Percentiles rank a stretch among this genome's conserved stretches.
These are phyloP conservation scores for Suillus discolor DNA, from an alignment of 768 basidiomycete genomes.

Conservation along the genomic window DNA sequence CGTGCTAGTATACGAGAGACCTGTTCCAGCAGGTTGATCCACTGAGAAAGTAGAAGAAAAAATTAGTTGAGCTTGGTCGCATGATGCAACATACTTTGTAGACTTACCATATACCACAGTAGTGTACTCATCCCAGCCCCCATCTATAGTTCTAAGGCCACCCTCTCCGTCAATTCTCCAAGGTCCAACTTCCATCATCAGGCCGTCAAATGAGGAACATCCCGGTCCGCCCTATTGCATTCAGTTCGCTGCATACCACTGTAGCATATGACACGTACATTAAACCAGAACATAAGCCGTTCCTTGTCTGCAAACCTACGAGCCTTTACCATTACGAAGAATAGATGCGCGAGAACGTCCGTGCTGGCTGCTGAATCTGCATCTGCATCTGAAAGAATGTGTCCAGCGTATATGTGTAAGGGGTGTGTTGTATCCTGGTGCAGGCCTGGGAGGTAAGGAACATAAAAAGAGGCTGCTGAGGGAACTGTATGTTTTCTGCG, in stretches of 20 bases:
- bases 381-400: conserved; percentile 79
- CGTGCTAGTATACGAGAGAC: conserved; percentile 87
- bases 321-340: conserved; percentile 89
- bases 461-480: conserved; percentile 84
- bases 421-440: conserved; percentile 71
- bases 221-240: conserved; percentile 84
- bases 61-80: neutral
- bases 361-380: conserved; percentile 48
- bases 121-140: conserved; percentile 97
- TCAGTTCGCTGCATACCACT: neutral
- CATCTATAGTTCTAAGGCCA: conserved; percentile 71
- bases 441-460: conserved; percentile 73
- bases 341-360: conserved; percentile 77
- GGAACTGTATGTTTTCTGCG: conserved; percentile 48
- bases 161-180: conserved; percentile 79
- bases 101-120: conserved; percentile 87
- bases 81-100: neutral
- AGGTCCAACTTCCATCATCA: conserved; percentile 98
- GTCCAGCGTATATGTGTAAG: conserved; percentile 82
- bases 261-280: conserved; percentile 53
- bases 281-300: conserved; percentile 95
- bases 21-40: conserved; percentile 97
- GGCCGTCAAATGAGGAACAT: conserved; percentile 95
- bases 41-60: conserved; percentile 50
- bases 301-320: conserved; percentile 87